Evolutionary conservation across 495 filamentous ascomycete genomes (phyloP).

Genomic region (Xylaria venustula): DNA sequence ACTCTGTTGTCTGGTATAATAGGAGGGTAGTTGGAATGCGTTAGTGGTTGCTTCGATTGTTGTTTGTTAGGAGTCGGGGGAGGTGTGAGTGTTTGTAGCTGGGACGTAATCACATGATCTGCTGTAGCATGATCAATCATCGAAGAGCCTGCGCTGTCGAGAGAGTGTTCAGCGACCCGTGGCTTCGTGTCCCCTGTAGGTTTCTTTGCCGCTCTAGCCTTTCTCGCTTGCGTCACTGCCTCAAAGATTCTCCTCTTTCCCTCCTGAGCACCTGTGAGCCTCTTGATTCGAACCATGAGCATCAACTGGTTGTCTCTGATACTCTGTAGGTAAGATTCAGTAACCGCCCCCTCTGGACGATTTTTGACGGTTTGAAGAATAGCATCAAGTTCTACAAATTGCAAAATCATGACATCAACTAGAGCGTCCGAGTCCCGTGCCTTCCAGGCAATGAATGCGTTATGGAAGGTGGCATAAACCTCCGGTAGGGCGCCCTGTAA

Average conservation of each 20-base stretch:
- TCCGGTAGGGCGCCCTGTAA: conserved; percentile 62
- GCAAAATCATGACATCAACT: conserved; percentile 91
- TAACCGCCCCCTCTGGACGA: conserved; percentile 78
- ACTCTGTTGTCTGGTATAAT: conserved; percentile 80
- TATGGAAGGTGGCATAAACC: conserved; percentile 78
- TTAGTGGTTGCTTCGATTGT: conserved; percentile 41
- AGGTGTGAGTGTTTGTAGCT: conserved; percentile 42
- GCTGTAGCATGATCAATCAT: conserved; percentile 38
- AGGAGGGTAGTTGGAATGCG: conserved; percentile 37
- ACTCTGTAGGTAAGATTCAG: conserved; percentile 86
- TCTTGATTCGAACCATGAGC: conserved; percentile 83
- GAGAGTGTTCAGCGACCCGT: conserved; percentile 53
- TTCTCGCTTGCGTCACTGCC: conserved; percentile 77
- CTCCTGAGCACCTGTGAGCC: conserved; percentile 76
- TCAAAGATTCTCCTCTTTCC: conserved; percentile 80
- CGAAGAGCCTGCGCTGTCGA: conserved; percentile 26
- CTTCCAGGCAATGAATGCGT: conserved; percentile 95
- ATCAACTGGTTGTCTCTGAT: conserved; percentile 92
- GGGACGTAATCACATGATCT: conserved; percentile 27
- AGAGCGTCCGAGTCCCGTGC: conserved; percentile 83
- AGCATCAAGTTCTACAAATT: conserved; percentile 91
- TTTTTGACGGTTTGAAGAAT: conserved; percentile 97
- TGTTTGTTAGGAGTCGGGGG: conserved; percentile 39
- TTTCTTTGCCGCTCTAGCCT: conserved; percentile 66
- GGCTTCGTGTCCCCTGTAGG: conserved; percentile 69